Conservation (phyloP, 202 grass and related monocot species). For the Carex arenaria region DNA sequence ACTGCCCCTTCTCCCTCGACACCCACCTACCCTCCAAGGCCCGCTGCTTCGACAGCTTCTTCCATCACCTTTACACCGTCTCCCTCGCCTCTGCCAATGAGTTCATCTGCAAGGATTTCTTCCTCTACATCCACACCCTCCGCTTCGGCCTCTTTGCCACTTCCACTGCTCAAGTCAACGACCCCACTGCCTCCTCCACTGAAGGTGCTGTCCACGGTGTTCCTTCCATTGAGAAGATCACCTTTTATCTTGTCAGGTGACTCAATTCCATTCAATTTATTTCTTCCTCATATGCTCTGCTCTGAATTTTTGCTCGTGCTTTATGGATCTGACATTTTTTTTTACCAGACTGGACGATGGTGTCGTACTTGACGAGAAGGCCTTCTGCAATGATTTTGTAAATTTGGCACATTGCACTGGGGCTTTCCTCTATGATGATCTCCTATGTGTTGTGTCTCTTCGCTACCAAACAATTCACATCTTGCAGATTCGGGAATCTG, state of each 20-base stretch:
- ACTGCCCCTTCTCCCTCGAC: conserved; percentile 39
- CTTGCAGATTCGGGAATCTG: conserved; percentile 67
- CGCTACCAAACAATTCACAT: conserved; percentile 82
- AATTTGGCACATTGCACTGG: conserved; percentile 71
- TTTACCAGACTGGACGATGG: conserved; percentile 72
- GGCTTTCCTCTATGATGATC: conserved; percentile 81
- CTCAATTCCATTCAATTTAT: not conserved
- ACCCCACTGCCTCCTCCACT: conserved; percentile 22
- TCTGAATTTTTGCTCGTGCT: not conserved
- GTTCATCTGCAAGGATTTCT: conserved; percentile 84
- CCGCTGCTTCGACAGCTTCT: conserved; percentile 69
- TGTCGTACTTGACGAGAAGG: conserved; percentile 59
- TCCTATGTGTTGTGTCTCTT: conserved; percentile 72
- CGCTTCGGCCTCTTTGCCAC: conserved; percentile 83
- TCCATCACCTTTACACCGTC: conserved; percentile 60
- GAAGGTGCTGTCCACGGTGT: conserved; percentile 70
- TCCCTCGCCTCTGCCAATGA: conserved; percentile 68
- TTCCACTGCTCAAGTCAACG: conserved; percentile 61
- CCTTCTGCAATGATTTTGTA: conserved; percentile 72
- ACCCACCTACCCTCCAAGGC: conserved; percentile 35
- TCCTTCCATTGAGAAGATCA: conserved; percentile 91
- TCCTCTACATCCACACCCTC: conserved; percentile 57
- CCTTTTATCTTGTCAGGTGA: conserved; percentile 95
- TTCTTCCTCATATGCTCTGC: conserved; percentile 6
- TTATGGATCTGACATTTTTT: not conserved